Evolutionary conservation across 2,329 filamentous ascomycete genomes (phyloP).

Genomic region (Trichoderma sp.): DNA sequence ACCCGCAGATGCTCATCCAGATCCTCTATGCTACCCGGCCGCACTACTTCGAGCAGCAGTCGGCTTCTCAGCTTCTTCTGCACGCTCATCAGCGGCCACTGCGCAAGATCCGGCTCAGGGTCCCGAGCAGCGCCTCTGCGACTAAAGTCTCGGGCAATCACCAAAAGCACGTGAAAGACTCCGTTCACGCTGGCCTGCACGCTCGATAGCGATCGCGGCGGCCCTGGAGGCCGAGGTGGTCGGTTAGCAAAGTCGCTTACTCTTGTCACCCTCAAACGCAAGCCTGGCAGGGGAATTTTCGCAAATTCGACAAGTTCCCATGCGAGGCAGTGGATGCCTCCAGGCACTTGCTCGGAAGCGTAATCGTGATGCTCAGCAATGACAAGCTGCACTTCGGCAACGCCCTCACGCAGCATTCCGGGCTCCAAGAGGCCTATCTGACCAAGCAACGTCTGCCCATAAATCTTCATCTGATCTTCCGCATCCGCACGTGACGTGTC

Average conservation of each 20-base stretch:
- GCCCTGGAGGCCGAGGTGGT: slow-evolving; percentile 13
- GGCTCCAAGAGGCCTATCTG: slow-evolving; percentile 28
- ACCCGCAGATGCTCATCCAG: slow-evolving; percentile 30
- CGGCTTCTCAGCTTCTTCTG: slow-evolving; percentile 34
- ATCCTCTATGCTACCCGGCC: slow-evolving; percentile 33
- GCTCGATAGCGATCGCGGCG: slow-evolving; percentile 27
- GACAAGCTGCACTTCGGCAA: slow-evolving; percentile 31
- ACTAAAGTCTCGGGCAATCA: slow-evolving; percentile 34
- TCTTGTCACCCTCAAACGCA: slow-evolving; percentile 32
- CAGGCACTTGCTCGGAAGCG: slow-evolving; percentile 22
- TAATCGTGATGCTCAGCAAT: slow-evolving; percentile 34
- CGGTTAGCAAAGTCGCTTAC: slow-evolving; percentile 31
- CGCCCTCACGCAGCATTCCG: slow-evolving; percentile 23
- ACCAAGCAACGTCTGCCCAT: slow-evolving; percentile 29
- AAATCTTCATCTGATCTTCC: slow-evolving; percentile 30
- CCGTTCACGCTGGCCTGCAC: slow-evolving; percentile 29
- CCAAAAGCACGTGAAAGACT: slow-evolving; percentile 33
- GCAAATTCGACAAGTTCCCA: slow-evolving; percentile 36
- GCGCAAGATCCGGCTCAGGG: slow-evolving; percentile 36
- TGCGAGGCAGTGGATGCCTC: slow-evolving; percentile 34
- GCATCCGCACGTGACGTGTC: slow-evolving; percentile 28
- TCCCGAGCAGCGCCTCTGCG: slow-evolving; percentile 32
- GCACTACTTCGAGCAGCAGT: slow-evolving; percentile 33
- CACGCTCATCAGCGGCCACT: slow-evolving; percentile 35
- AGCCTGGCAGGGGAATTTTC: slow-evolving; percentile 26